phyloP scores from a whole-genome alignment of 345 rosid species.

The Populus deltoides region DNA sequence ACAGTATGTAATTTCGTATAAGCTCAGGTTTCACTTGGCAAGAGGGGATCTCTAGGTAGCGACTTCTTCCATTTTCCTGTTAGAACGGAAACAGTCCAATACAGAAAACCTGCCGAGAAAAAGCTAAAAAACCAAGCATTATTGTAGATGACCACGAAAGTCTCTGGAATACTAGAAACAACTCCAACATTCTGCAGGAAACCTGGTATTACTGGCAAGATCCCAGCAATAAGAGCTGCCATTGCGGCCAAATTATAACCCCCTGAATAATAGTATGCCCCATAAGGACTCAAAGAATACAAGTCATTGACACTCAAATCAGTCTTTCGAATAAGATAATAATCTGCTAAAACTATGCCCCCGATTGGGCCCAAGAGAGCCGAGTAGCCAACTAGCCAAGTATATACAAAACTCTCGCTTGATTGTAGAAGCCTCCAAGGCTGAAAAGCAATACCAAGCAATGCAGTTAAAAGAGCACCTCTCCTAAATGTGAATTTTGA shows the following conservation, averaged over 20 bases:
- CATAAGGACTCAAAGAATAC: conserved; percentile 54
- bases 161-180: conserved; percentile 33
- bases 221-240: conserved; percentile 58
- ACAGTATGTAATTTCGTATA: background rate
- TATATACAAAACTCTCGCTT: conserved; percentile 92
- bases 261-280: conserved; percentile 56
- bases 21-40: conserved; percentile 28
- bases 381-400: conserved; percentile 90
- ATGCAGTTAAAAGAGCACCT: conserved; percentile 79
- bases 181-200: conserved; percentile 69
- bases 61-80: conserved; percentile 32
- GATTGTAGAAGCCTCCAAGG: conserved; percentile 85
- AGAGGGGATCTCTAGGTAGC: conserved; percentile 43
- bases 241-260: conserved; percentile 68
- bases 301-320: conserved; percentile 52
- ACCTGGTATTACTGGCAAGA: conserved; percentile 82
- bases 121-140: conserved; percentile 91
- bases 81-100: conserved; percentile 49
- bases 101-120: conserved; percentile 56
- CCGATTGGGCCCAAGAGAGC: conserved; percentile 88
- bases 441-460: conserved; percentile 79
- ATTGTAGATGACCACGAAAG: conserved; percentile 56
- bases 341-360: conserved; percentile 69
- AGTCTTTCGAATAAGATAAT: conserved; percentile 52
- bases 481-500: conserved; percentile 72